phyloP scores from a whole-genome alignment of 106 monocot genomes.

The Dendrobium catenatum region DNA sequence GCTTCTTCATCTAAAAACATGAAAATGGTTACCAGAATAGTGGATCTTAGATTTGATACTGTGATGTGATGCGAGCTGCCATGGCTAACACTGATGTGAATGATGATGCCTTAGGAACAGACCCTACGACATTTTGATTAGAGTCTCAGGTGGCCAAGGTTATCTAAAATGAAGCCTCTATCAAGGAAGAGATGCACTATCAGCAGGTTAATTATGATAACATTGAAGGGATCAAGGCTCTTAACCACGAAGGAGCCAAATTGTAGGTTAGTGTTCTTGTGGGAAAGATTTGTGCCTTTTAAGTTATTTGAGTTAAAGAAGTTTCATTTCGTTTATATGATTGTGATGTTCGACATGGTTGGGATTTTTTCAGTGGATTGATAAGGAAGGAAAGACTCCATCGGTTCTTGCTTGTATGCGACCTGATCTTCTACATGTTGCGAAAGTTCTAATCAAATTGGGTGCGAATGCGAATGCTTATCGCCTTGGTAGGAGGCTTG shows the following conservation, averaged over 20 bases:
- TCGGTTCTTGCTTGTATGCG: constrained; percentile 70
- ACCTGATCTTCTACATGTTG: constrained; percentile 54
- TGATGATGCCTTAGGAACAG: constrained; percentile 57
- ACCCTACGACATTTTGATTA: constrained; percentile 47
- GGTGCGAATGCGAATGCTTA: constrained; percentile 94
- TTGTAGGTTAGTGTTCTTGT: constrained; percentile 45
- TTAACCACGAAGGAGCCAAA: constrained; percentile 60
- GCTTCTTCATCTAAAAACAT: not conserved
- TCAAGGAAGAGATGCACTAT: constrained; percentile 71
- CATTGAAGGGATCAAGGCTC: constrained; percentile 51
- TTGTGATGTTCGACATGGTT: not conserved
- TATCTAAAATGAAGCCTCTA: not conserved
- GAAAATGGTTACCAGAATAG: constrained; percentile 40
- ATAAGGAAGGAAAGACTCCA: constrained; percentile 85
- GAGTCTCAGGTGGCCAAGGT: constrained; percentile 47
- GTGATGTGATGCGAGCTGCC: constrained; percentile 65
- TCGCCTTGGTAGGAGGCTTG: constrained; percentile 52
- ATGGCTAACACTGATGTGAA: constrained; percentile 69
- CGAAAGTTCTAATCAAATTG: constrained; percentile 54
- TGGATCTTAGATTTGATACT: constrained; percentile 74
- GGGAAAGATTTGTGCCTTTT: not conserved
- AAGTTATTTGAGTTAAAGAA: too few species aligned
- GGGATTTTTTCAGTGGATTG: constrained; percentile 59
- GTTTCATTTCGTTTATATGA: not conserved
- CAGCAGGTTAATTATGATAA: constrained; percentile 73